Evolutionary conservation across 352 stramenopile species (phyloP).

Genomic region (Globisporangium takayamanum): DNA sequence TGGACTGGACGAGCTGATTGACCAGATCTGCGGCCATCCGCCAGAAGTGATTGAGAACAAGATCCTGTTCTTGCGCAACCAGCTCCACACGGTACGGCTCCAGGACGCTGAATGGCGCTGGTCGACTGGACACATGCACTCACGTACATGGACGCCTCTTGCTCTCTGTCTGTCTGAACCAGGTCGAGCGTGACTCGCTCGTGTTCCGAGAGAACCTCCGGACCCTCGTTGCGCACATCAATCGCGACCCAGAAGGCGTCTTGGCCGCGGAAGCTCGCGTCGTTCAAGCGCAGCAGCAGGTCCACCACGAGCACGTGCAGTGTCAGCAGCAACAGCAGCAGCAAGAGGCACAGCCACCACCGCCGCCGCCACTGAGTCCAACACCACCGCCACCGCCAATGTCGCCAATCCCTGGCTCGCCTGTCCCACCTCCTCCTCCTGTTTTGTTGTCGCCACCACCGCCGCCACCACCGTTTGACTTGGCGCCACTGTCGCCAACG

Average conservation of each 20-base stretch:
- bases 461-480: slow-evolving; percentile 18
- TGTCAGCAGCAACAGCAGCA: slow-evolving; percentile 11
- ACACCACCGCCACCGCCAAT: slow-evolving; percentile 5
- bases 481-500: slow-evolving; percentile 11
- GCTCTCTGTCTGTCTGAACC: background rate
- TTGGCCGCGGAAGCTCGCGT: slow-evolving; percentile 28
- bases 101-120: too few species aligned
- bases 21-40: slow-evolving; percentile 72
- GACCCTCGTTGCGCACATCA: slow-evolving; percentile 65
- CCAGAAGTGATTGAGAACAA: slow-evolving; percentile 67
- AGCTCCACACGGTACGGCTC: slow-evolving; percentile 43
- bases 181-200: slow-evolving; percentile 76
- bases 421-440: slow-evolving; percentile 9
- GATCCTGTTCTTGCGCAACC: slow-evolving; percentile 38
- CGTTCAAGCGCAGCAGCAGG: slow-evolving; percentile 19
- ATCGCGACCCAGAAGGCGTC: slow-evolving; percentile 42
- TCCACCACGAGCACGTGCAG: slow-evolving; percentile 11
- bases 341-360: slow-evolving; percentile 3
- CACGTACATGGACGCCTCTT: background rate
- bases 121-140: background rate
- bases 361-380: background rate
- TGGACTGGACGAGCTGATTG: slow-evolving; percentile 77
- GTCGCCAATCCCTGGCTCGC: slow-evolving; percentile 1
- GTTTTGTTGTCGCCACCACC: slow-evolving; percentile 10
- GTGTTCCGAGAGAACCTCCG: slow-evolving; percentile 59